phyloP scores from a whole-genome alignment of 306 rosid species.

The Vigna radiata region DNA sequence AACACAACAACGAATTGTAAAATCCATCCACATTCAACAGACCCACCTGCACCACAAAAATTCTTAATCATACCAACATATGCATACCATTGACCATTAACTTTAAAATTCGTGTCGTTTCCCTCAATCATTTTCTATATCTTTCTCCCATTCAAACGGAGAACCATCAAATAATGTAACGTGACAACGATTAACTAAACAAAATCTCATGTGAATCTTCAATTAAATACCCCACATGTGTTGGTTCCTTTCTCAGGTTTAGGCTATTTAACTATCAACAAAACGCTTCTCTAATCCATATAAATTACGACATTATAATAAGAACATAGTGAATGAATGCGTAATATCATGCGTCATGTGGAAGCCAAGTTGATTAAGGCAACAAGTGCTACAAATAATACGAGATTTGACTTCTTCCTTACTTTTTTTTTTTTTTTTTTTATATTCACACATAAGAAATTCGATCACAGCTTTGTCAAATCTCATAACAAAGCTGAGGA shows the following conservation, averaged over 20 bases:
- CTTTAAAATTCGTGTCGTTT: constrained; percentile 39
- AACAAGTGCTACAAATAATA: constrained; percentile 43
- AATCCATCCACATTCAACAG: constrained; percentile 96
- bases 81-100: constrained; percentile 52
- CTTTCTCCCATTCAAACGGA: constrained; percentile 79
- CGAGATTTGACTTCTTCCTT: constrained; percentile 47
- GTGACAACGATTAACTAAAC: constrained; percentile 54
- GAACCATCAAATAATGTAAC: constrained; percentile 63
- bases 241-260: constrained; percentile 53
- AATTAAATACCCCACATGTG: constrained; percentile 71
- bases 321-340: constrained; percentile 41
- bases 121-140: constrained; percentile 33
- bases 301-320: constrained; percentile 38
- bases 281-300: constrained; percentile 39
- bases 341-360: constrained; percentile 39
- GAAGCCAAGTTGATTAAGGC: constrained; percentile 47
- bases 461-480: constrained; percentile 30
- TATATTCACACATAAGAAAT: neutral
- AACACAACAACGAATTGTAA: constrained; percentile 86
- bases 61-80: constrained; percentile 11
- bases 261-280: neutral
- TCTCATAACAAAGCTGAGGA: neutral
- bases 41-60: constrained; percentile 76
- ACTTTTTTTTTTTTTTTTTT: constrained; percentile 13
- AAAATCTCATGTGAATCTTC: constrained; percentile 69